Conservation (phyloP, 139 green algal genomes). For the Chlamydomonas schloesseri region DNA sequence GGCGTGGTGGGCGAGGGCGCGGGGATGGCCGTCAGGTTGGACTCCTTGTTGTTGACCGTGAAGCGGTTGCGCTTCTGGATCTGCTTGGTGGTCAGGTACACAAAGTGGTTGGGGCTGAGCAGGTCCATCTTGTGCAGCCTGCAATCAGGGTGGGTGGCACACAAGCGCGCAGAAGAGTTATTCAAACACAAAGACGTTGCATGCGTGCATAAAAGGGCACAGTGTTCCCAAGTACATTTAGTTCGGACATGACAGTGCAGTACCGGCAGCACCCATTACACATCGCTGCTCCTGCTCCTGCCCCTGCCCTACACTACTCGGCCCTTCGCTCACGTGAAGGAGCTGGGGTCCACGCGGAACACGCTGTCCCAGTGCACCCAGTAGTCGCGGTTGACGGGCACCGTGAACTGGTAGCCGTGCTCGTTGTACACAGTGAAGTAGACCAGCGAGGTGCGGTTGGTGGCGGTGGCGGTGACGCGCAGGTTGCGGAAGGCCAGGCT, state of each 20-base stretch:
- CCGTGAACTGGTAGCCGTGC: slow-evolving; percentile 68
- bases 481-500: slow-evolving; percentile 30
- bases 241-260: too few relatives aligned
- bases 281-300: too few relatives aligned
- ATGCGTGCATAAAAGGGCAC: too few relatives aligned
- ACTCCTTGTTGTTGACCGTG: slow-evolving; percentile 4
- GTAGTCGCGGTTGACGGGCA: slow-evolving; percentile 51
- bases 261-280: too few relatives aligned
- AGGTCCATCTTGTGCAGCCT: slow-evolving; percentile 53
- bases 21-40: not conserved
- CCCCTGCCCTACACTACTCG: too few relatives aligned
- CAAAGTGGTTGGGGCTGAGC: slow-evolving; percentile 1
- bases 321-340: slow-evolving; percentile 38
- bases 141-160: too few relatives aligned
- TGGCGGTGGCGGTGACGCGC: not conserved
- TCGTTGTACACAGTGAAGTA: slow-evolving; percentile 64
- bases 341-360: slow-evolving; percentile 33
- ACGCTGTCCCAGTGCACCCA: slow-evolving; percentile 60
- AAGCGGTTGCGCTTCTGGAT: slow-evolving; percentile 37
- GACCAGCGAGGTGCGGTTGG: slow-evolving; percentile 41
- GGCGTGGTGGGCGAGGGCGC: not conserved
- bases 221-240: too few relatives aligned
- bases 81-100: slow-evolving; percentile 33
- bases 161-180: too few relatives aligned
- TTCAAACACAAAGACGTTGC: too few relatives aligned